Evolutionary conservation across 495 filamentous ascomycete species (phyloP).

Genomic region (Penicillium bovifimosum): DNA sequence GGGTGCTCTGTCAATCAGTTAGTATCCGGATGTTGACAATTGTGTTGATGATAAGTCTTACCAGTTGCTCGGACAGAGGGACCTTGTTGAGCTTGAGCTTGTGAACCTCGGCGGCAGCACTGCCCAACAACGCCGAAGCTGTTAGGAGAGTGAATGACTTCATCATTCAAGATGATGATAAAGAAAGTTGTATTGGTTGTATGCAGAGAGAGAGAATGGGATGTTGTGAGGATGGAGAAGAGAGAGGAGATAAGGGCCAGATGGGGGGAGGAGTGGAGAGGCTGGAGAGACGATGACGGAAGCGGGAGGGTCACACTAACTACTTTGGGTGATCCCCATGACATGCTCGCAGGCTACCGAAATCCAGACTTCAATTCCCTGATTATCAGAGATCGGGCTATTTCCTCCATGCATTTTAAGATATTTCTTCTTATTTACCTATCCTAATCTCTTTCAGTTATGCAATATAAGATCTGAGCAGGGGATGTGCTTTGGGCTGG

Average conservation of each 20-base stretch:
- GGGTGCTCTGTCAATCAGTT: constrained; percentile 51
- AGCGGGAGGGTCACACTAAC: constrained; percentile 13
- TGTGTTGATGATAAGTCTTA: constrained; percentile 40
- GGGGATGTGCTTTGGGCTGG: background rate
- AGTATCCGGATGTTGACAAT: constrained; percentile 5
- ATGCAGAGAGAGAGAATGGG: constrained; percentile 15
- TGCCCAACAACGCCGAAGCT: constrained; percentile 75
- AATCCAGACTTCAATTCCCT: background rate
- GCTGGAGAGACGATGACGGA: constrained; percentile 22
- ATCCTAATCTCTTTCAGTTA: background rate
- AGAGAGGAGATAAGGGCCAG: constrained; percentile 19
- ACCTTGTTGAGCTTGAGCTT: constrained; percentile 97
- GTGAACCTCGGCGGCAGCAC: constrained; percentile 77
- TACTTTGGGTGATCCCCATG: constrained; percentile 1
- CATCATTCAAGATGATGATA: constrained; percentile 51
- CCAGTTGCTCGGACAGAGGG: constrained; percentile 85
- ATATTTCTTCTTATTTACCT: background rate
- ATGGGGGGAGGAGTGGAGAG: constrained; percentile 18
- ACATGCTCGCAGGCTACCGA: background rate
- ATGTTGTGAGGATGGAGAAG: constrained; percentile 13
- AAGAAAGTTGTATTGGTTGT: constrained; percentile 2
- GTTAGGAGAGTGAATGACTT: constrained; percentile 72
- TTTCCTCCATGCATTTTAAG: background rate
- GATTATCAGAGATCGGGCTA: background rate
- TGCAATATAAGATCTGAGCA: background rate